Evolutionary conservation across 352 stramenopile species (phyloP), one percentile per base, ranked within the genome.

Genomic region (Phytophthora idaei): DNA sequence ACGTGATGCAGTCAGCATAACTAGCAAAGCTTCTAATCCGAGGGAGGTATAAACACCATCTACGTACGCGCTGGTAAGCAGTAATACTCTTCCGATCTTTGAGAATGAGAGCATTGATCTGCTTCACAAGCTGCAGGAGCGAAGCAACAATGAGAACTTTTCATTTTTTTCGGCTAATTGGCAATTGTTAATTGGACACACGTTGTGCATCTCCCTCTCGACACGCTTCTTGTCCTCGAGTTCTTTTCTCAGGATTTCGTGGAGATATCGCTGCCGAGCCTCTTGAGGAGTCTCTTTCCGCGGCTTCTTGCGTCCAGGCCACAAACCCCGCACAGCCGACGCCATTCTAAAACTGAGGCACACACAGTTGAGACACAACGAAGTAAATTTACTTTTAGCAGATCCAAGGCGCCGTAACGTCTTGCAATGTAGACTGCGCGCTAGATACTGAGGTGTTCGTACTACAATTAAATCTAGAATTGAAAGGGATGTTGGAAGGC

Each of bases 71-170:
- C 45, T 87, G 73, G 46, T 87, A 90, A 21, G 64, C 63, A 3
- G 67, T 62, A 17, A 89, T 12, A 27, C 69, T 65, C 59, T 86
- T 89, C 45, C 75, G 69, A 57, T 91, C 82, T 62, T 90, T 91
- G 0, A 76, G 67, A 31, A 93, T 67, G 21, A 93, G 68, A 32
- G 68, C 57, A 37, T 89, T 85, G 62, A 93, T 89, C 61, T 93
- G 80, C 53, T 84, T 76, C 68, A 88, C 85, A 56, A 93, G 62
- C 84, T 93, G 48, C 29, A 58, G 14, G 28, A 49, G 37, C 7
- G 36, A 69, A 7, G 17, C 29, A 48, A 29, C 14, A 31, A n/a
- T 49, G 17, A 49, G 44, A 32, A 14, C 8, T 2, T n/a, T 17
- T 27, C 48, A n/a, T 17, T 21, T 3, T 17, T 44, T 4, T 5